Evolutionary conservation across 2,329 filamentous ascomycete species (phyloP), one percentile per base, ranked within the genome.

Genomic region (Aspergillus oerlinghausenensis): DNA sequence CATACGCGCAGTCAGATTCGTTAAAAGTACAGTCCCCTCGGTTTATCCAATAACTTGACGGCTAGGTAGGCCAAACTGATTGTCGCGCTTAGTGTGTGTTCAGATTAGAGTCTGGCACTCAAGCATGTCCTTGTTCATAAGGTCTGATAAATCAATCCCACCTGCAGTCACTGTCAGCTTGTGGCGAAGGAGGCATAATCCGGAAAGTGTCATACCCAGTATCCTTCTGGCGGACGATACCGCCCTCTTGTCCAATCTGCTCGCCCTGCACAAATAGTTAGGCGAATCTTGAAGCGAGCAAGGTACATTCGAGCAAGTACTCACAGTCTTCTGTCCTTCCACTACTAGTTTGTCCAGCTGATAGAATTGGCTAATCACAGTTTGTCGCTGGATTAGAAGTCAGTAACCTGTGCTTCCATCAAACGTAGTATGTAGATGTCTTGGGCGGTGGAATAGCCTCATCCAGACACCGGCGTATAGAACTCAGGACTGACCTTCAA

Each of bases 361-460:
- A 79, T 90, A 97, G 77, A 97, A 97, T 72, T 96, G 90, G 72
- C 92, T 95, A 70, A 99, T 85, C 51, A 94, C 83, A 10, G 93
- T 95, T 88, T 97, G 94, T 72, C 94, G 88, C 94, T 97, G 79
- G 67, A 58, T 29, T n/a, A 45, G 9, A 52, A 11, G 71, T 82
- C 60, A 83, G 69, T 25, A 49, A 57, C 17, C 23, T 17, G 26
- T 50, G n/a, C 21, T 26, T 23, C 45, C 29, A 32, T 42, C n/a
- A 7, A 11, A 17, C 11, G 11, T 35, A 17, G 2, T 17, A 35
- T 14, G 48, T n/a, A 26, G 17, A 19, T 48, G 23, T 45, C 17
- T 17, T 7, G 23, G 26, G 9, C 29, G 38, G 29, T 14, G 19
- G 19, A 49, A 23, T 26, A 17, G 19, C 23, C n/a, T 25, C 35